Evolutionary conservation across 2,329 filamentous ascomycete species (phyloP), one percentile per base, ranked within the genome.

Genomic region (Venturia carpophila): DNA sequence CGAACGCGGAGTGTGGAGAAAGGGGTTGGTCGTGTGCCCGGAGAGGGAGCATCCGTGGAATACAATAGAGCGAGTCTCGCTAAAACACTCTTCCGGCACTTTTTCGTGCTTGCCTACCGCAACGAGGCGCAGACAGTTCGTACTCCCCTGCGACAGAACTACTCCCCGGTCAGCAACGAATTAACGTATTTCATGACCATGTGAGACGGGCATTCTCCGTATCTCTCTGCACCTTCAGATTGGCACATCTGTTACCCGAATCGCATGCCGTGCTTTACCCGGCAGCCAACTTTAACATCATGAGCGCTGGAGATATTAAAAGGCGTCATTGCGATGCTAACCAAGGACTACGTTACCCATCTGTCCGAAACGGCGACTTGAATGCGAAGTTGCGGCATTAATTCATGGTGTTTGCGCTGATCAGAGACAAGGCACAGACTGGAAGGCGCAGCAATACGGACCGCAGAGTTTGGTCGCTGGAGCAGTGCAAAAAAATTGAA

Each of bases 181-280:
- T 58, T 37, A 58, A 58, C 27, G 30, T 2, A 7, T 56, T 56
- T 56, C 52, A 27, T 3, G 30, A 56, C 30, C 52, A 37, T 37
- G 52, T 27, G 37, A 55, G 52, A 56, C 52, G 52, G 52, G 52
- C 30, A 55, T 55, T 55, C 15, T 55, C 17, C 49, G 49, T 55
- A 34, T 55, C 24, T 34, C 5, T 52, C 24, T 52, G 5, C n/a
- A 24, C 47, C n/a, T 5, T 52, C n/a, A 52, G 24, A 52, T 55
- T 55, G 49, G 24, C 24, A 55, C 9, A 55, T 17, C 15, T 15
- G 30, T 19, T 55, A 55, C 49, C 49, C 49, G 49, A 55, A 34
- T 30, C 49, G 1, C 49, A 30, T 13, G 49, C 49, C 49, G 49
- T 55, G 49, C 11, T 55, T 34, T 24, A 15, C 9, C 49, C 49